phyloP scores from a whole-genome alignment of 1,284 basidiomycete genomes.

The Tilletia setariae region DNA sequence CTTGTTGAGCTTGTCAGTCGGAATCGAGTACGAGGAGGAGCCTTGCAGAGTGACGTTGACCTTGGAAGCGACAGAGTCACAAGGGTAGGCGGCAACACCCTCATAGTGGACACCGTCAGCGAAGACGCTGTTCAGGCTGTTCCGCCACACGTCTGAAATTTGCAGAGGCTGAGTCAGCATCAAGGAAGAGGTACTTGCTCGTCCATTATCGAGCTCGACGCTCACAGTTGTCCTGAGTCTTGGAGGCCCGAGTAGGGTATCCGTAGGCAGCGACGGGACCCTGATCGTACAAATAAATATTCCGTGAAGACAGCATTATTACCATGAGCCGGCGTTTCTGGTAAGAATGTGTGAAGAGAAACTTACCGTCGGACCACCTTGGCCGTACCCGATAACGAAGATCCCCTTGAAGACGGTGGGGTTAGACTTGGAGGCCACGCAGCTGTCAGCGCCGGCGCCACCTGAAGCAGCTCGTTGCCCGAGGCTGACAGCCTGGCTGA shows the following conservation, averaged over 20 bases:
- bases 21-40: background rate
- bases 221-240: background rate
- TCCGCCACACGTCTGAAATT: background rate
- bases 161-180: background rate
- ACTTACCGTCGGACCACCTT: background rate
- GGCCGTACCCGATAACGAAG: background rate
- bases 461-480: too few species aligned
- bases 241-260: background rate
- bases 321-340: too few species aligned
- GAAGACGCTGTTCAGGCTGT: background rate
- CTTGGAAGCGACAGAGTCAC: background rate
- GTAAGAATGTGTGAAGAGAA: too few species aligned
- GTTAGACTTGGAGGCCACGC: background rate
- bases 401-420: constrained; percentile 1
- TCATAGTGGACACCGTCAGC: background rate
- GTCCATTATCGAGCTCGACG: background rate
- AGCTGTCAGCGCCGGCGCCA: background rate
- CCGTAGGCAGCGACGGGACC: background rate
- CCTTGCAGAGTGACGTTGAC: constrained; percentile 4
- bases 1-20: background rate
- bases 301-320: too few species aligned
- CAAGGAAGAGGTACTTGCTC: background rate
- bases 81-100: background rate
- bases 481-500: too few species aligned
- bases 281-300: too few species aligned